phyloP scores from a whole-genome alignment of 208 protist genomes.

The Dictyostelium gargantuum region DNA sequence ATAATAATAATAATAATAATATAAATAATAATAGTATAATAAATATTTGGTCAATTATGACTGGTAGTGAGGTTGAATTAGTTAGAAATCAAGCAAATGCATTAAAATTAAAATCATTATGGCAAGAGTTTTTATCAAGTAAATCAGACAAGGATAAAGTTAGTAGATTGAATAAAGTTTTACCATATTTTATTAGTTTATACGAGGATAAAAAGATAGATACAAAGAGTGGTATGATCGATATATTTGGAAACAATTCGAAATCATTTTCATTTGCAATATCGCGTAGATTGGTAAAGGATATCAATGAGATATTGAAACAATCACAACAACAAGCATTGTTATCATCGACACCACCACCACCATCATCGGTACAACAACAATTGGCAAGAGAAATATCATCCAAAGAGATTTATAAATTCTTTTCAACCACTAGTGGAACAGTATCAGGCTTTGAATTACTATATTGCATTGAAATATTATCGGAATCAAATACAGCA shows the following conservation, averaged over 20 bases:
- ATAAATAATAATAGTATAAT: neutral
- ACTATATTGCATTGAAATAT: slow-evolving; percentile 12
- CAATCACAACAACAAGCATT: neutral
- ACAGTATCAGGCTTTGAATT: slow-evolving; percentile 24
- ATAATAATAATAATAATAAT: neutral
- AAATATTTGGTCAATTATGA: slow-evolving; percentile 39
- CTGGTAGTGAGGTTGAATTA: neutral
- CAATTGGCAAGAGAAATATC: neutral
- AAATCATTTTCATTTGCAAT: slow-evolving; percentile 56
- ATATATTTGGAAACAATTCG: slow-evolving; percentile 24
- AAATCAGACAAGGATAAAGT: slow-evolving; percentile 49
- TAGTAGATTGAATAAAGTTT: neutral
- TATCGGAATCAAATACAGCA: neutral
- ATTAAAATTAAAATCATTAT: slow-evolving; percentile 10
- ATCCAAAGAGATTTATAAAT: slow-evolving; percentile 16
- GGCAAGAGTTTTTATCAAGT: slow-evolving; percentile 32
- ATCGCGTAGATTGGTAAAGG: slow-evolving; percentile 11
- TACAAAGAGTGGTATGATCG: neutral
- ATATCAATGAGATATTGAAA: slow-evolving; percentile 23
- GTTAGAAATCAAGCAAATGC: neutral
- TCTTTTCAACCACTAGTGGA: neutral
- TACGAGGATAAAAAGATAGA: neutral
- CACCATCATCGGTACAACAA: neutral
- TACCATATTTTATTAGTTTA: slow-evolving; percentile 17
- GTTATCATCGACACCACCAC: neutral